These are phyloP conservation scores for Saccharomycopsis babjevae DNA, from an alignment of 805 yeast species.

Conservation along the genomic window DNA sequence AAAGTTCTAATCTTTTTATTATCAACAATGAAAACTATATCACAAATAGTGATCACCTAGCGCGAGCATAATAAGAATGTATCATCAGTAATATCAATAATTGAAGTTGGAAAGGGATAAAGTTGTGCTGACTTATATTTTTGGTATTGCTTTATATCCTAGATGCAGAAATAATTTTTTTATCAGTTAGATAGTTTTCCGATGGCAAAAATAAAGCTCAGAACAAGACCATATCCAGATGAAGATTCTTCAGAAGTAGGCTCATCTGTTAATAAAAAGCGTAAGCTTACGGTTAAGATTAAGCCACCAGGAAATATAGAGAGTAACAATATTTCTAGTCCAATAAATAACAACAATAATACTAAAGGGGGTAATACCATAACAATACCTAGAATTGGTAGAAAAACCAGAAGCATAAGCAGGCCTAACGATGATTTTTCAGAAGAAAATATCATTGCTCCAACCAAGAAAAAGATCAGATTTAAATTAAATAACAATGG, in stretches of 20 bases:
- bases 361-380: slow-evolving; percentile 17
- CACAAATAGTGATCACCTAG: neutral
- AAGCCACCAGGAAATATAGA: slow-evolving; percentile 29
- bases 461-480: slow-evolving; percentile 6
- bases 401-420: neutral
- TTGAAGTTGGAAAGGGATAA: too few relatives aligned
- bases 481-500: slow-evolving; percentile 5
- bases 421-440: neutral
- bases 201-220: neutral
- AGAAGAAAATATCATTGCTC: neutral
- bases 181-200: neutral
- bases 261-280: slow-evolving; percentile 8
- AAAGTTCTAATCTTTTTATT: too few relatives aligned
- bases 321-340: slow-evolving; percentile 17
- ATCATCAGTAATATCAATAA: neutral
- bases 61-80: neutral
- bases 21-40: too few relatives aligned
- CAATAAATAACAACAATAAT: slow-evolving; percentile 18
- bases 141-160: neutral
- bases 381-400: neutral
- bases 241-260: neutral
- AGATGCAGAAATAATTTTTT: neutral
- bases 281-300: slow-evolving; percentile 30
- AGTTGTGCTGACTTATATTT: too few relatives aligned
- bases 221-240: neutral